Evolutionary conservation across 1,284 basidiomycete genomes (phyloP).

Genomic region (Cryptococcus sp.): DNA sequence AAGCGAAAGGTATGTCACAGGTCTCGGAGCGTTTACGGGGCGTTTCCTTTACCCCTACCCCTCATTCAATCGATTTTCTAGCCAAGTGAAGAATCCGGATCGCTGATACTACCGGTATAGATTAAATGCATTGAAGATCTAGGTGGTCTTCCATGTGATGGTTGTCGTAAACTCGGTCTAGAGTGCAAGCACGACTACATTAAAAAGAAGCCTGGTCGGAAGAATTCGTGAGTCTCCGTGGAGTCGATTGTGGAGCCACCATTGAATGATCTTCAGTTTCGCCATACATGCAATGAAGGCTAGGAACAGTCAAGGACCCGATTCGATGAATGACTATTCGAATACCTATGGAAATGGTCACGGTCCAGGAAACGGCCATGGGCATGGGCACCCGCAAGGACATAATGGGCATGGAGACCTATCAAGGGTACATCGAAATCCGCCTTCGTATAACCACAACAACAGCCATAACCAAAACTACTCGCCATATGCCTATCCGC

Average conservation of each 20-base stretch:
- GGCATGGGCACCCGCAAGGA: not conserved
- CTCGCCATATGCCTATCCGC: not conserved
- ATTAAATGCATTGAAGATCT: constrained; percentile 34
- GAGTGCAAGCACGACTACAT: constrained; percentile 43
- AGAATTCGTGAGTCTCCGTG: constrained; percentile 33
- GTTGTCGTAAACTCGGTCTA: constrained; percentile 37
- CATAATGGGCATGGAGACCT: not conserved
- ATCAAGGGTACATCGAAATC: not conserved
- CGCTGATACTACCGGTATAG: constrained; percentile 11
- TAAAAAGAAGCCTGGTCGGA: constrained; percentile 44
- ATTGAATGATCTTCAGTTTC: not conserved
- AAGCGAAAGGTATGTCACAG: constrained; percentile 33
- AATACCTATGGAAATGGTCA: not conserved
- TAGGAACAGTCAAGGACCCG: not conserved
- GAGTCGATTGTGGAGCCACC: too few relatives aligned
- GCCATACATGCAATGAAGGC: not conserved
- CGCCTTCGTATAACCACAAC: not conserved
- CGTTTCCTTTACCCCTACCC: not conserved
- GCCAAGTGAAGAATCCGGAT: not conserved
- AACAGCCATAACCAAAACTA: not conserved
- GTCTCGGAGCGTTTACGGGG: not conserved
- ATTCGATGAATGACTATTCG: not conserved
- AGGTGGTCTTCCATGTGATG: constrained; percentile 26
- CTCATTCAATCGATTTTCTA: not conserved
- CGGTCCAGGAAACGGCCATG: not conserved